phyloP scores from a whole-genome alignment of 1,284 basidiomycete genomes.

The Lentinula novae-zelandiae region DNA sequence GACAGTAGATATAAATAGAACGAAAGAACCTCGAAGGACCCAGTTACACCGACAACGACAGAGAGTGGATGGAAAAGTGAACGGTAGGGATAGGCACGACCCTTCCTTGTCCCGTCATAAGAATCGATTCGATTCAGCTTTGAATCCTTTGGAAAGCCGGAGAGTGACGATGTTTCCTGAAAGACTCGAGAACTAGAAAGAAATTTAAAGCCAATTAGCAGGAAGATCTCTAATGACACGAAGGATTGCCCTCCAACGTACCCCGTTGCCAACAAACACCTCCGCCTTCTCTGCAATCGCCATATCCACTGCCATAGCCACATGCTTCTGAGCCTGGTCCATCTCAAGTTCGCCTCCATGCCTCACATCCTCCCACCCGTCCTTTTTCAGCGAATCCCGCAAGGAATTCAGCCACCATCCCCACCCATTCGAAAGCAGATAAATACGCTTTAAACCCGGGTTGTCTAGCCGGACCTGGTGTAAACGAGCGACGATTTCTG shows the following conservation, averaged over 20 bases:
- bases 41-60: too few relatives aligned
- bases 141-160: conserved; percentile 9
- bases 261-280: conserved; percentile 55
- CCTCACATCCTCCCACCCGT: conserved; percentile 49
- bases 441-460: conserved; percentile 28
- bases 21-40: too few relatives aligned
- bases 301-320: conserved; percentile 67
- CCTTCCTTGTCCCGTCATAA: not conserved
- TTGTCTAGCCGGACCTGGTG: conserved; percentile 29
- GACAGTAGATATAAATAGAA: too few relatives aligned
- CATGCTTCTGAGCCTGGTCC: conserved; percentile 45
- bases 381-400: conserved; percentile 36
- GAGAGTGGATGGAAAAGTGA: too few relatives aligned
- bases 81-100: too few relatives aligned
- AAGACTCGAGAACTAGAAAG: conserved; percentile 7
- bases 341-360: conserved; percentile 39
- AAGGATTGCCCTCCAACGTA: not conserved
- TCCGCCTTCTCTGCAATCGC: conserved; percentile 64
- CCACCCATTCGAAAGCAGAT: conserved; percentile 60
- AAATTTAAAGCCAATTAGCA: not conserved
- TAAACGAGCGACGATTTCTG: conserved; percentile 47
- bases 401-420: conserved; percentile 46
- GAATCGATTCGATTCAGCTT: conserved; percentile 7
- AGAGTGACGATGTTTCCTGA: conserved; percentile 10
- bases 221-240: not conserved